Percentiles rank a stretch among this genome's conserved stretches.
Conservation (phyloP, 352 stramenopile species). For the Pythium insidiosum region DNA sequence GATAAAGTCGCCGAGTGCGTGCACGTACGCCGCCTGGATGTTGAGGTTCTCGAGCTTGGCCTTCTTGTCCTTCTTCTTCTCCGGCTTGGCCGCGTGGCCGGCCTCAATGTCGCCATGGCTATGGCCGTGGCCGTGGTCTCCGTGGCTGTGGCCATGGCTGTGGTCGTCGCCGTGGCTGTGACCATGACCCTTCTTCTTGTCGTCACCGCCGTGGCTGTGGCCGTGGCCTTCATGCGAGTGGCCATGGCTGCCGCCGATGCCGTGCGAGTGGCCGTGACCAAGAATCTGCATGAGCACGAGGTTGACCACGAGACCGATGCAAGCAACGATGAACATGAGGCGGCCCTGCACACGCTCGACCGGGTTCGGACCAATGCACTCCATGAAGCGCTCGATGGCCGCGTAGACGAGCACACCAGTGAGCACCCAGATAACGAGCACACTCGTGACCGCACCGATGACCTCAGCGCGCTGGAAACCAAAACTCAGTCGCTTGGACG, state of each 20-base stretch:
- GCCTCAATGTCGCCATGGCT: slow-evolving; percentile 18
- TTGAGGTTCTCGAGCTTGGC: slow-evolving; percentile 90
- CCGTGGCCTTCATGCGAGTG: slow-evolving; percentile 19
- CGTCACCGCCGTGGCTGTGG: slow-evolving; percentile 17
- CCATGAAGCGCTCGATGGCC: slow-evolving; percentile 84
- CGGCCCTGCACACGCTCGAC: slow-evolving; percentile 90
- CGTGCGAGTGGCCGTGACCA: slow-evolving; percentile 46
- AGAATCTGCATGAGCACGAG: slow-evolving; percentile 92
- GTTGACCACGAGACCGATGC: slow-evolving; percentile 95
- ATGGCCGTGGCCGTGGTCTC: too few relatives aligned
- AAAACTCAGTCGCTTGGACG: slow-evolving; percentile 79
- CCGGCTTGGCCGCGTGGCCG: slow-evolving; percentile 7
- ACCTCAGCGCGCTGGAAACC: slow-evolving; percentile 95
- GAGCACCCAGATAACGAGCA: slow-evolving; percentile 93
- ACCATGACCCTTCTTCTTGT: slow-evolving; percentile 17
- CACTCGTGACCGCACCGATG: slow-evolving; percentile 92
- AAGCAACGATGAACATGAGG: slow-evolving; percentile 95
- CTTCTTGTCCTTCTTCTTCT: too few relatives aligned
- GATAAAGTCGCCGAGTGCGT: slow-evolving; percentile 96
- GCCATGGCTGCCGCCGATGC: slow-evolving; percentile 16
- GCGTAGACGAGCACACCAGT: slow-evolving; percentile 92
- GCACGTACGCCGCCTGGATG: slow-evolving; percentile 95
- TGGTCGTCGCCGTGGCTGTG: slow-evolving; percentile 9
- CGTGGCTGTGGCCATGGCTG: too few relatives aligned
- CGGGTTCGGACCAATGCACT: slow-evolving; percentile 66